A percentile compares a stretch with the other conserved stretches of the same genome.
Conservation (phyloP, 495 filamentous ascomycete species). For the Daldinia concentrica region DNA sequence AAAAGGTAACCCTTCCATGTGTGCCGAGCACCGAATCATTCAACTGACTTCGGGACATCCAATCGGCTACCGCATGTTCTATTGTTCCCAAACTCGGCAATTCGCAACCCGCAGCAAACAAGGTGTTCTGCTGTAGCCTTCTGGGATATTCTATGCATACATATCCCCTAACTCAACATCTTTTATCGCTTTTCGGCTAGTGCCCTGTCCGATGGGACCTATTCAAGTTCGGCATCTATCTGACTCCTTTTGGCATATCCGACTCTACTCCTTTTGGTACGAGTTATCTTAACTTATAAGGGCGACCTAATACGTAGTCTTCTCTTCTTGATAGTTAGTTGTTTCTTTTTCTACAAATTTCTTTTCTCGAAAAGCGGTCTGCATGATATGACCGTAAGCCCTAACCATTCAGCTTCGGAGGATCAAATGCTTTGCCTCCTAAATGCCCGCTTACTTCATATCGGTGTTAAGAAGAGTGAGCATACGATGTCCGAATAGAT, state of each 20-base stretch:
- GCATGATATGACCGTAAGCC: constrained; percentile 6
- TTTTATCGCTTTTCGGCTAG: constrained; percentile 20
- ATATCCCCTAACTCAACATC: constrained; percentile 4
- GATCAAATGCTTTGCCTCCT: not conserved
- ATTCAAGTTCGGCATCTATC: constrained; percentile 32
- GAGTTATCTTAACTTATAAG: constrained; percentile 1
- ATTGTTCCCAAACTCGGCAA: constrained; percentile 32
- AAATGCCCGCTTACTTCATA: not conserved
- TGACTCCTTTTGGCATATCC: not conserved
- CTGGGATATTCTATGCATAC: constrained; percentile 20
- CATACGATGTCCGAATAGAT: not conserved
- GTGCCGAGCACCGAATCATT: constrained; percentile 27
- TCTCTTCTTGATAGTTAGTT: not conserved
- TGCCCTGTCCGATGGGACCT: constrained; percentile 17
- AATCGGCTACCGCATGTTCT: constrained; percentile 28
- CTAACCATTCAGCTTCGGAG: constrained; percentile 6
- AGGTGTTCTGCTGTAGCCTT: constrained; percentile 15
- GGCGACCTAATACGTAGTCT: not conserved
- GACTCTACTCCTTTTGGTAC: not conserved
- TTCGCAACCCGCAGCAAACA: constrained; percentile 24
- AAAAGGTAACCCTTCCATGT: constrained; percentile 13
- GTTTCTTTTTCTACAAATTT: not conserved
- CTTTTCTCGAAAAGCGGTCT: not conserved
- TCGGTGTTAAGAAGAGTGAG: constrained; percentile 2
- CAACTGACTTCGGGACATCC: constrained; percentile 17